A percentile compares a stretch with the other conserved stretches of the same genome.
These are phyloP conservation scores for Eimeria praecox DNA, from an alignment of 169 alveolate species.

Conservation along the genomic window DNA sequence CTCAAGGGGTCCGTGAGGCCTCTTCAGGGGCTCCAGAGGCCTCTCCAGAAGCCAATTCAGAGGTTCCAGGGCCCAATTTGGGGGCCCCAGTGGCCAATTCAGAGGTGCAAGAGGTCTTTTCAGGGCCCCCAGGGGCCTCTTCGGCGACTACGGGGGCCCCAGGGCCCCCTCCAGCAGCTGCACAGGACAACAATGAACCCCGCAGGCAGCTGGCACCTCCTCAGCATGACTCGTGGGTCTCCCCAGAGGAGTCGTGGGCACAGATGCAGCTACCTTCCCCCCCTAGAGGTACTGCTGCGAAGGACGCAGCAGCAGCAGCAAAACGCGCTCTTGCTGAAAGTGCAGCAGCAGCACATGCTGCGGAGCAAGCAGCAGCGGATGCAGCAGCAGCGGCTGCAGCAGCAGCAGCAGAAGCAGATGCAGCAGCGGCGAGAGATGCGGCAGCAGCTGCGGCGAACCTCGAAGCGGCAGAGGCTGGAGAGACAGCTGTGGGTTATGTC, in stretches of 20 bases:
- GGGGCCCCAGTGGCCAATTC: not conserved
- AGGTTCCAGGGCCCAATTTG: not conserved
- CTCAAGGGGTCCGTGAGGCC: not conserved
- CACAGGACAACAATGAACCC: not conserved
- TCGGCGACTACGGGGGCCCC: no score
- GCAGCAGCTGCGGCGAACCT: not conserved
- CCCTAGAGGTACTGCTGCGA: not conserved
- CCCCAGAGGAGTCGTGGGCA: not conserved
- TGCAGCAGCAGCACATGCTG: constrained; percentile 8
- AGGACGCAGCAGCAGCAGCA: constrained; percentile 34
- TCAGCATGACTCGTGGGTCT: not conserved
- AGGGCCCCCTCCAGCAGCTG: no score
- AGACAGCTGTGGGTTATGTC: not conserved
- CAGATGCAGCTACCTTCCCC: not conserved
- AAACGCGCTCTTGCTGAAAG: not conserved
- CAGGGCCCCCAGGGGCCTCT: constrained; percentile 19
- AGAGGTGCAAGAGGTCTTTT: not conserved
- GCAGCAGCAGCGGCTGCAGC: constrained; percentile 34
- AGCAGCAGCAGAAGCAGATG: constrained; percentile 30
- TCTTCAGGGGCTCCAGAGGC: not conserved
- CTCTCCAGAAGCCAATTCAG: not conserved
- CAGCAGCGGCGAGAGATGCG: not conserved
- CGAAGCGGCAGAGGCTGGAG: not conserved
- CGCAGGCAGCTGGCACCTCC: not conserved
- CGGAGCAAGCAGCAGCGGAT: constrained; percentile 12